Evolutionary conservation across 2,329 filamentous ascomycete species (phyloP).

Genomic region (Fonsecaea monophora): DNA sequence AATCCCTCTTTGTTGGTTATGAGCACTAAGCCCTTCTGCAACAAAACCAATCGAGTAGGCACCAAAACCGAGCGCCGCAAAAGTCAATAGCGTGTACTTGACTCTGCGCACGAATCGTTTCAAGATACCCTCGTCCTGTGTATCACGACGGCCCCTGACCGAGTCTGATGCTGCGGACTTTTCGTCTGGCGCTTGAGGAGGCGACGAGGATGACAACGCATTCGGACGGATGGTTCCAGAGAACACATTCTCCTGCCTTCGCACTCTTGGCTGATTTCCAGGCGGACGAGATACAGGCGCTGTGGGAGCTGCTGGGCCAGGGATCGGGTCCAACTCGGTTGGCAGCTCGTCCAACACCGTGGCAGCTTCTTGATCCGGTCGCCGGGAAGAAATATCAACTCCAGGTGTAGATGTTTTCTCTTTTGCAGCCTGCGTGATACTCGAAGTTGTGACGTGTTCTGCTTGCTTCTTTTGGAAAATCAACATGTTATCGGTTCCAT

Average conservation of each 20-base stretch:
- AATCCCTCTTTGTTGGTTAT: constrained; percentile 34
- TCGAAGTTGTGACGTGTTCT: background rate
- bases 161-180: background rate
- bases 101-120: constrained; percentile 26
- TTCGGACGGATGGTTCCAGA: constrained; percentile 35
- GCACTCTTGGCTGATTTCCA: constrained; percentile 21
- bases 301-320: constrained; percentile 36
- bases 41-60: constrained; percentile 39
- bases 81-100: constrained; percentile 26
- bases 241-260: constrained; percentile 40
- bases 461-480: constrained; percentile 34
- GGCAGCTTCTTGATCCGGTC: constrained; percentile 24
- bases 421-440: background rate
- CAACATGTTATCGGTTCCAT: constrained; percentile 48
- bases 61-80: constrained; percentile 26
- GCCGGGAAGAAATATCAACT: background rate
- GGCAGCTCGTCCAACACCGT: constrained; percentile 37
- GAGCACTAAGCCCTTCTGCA: constrained; percentile 36
- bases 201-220: constrained; percentile 9
- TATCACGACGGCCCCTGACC: background rate
- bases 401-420: background rate
- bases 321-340: constrained; percentile 23
- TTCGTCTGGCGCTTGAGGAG: background rate
- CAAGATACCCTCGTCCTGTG: constrained; percentile 15
- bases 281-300: constrained; percentile 25